These are phyloP conservation scores for Podospora sp. DNA, from an alignment of 495 filamentous ascomycete genomes.

Conservation along the genomic window DNA sequence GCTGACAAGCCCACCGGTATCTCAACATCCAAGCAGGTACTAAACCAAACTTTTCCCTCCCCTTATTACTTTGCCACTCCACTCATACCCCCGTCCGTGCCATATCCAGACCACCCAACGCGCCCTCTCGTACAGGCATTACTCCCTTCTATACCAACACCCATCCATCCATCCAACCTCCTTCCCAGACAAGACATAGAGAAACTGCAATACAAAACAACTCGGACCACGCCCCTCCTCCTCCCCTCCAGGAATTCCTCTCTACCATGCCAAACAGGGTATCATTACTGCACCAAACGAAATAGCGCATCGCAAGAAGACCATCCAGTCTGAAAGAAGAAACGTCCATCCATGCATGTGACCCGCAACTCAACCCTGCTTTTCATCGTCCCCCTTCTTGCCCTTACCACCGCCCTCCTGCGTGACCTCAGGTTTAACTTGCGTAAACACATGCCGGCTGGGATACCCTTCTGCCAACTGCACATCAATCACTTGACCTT, in stretches of 20 bases:
- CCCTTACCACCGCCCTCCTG: neutral
- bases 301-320: neutral
- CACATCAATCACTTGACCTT: constrained; percentile 61
- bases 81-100: neutral
- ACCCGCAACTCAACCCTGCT: neutral
- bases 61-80: neutral
- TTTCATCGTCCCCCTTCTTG: neutral
- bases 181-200: neutral
- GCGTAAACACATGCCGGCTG: constrained; percentile 65
- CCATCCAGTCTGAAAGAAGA: neutral
- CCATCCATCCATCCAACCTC: neutral
- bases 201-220: neutral
- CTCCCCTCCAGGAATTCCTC: neutral
- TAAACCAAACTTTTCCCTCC: neutral
- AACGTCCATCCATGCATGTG: neutral
- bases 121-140: neutral
- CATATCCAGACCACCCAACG: neutral
- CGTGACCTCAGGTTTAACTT: constrained; percentile 22
- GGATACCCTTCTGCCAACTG: constrained; percentile 62
- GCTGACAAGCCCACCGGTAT: neutral
- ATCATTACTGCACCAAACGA: constrained; percentile 2
- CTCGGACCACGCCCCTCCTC: neutral
- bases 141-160: neutral
- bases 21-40: neutral
- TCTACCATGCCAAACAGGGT: constrained; percentile 2